Conservation (phyloP, 371 early-diverging fungal genomes). For the Rhizopus arrhizus region DNA sequence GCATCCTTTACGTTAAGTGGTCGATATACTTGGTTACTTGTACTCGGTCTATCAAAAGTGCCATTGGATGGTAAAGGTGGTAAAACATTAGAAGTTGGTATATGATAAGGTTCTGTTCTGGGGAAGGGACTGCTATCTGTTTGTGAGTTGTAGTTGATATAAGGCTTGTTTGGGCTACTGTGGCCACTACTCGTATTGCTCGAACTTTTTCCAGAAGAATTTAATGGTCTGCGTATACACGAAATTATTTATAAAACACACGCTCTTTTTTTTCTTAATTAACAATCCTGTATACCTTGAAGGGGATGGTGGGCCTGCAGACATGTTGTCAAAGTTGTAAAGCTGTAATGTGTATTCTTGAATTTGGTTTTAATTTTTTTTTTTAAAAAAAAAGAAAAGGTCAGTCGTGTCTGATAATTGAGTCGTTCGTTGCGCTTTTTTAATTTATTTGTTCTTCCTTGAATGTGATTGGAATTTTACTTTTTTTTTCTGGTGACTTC, state of each 20-base stretch:
- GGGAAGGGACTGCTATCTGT: conserved; percentile 18
- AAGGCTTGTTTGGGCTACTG: conserved; percentile 4
- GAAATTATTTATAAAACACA: background rate
- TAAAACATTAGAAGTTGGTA: background rate
- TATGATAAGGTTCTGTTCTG: conserved; percentile 8
- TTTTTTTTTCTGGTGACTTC: too few species aligned
- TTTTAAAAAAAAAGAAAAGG: too few species aligned
- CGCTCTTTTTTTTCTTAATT: background rate
- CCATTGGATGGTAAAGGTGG: background rate
- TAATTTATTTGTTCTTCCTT: too few species aligned
- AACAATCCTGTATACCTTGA: background rate
- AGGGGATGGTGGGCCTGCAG: conserved; percentile 3
- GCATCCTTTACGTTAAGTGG: conserved; percentile 84
- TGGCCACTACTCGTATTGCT: background rate
- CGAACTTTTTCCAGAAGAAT: background rate
- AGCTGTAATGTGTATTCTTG: too few species aligned
- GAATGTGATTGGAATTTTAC: too few species aligned
- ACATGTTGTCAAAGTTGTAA: background rate
- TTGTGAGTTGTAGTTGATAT: conserved; percentile 4
- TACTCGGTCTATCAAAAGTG: background rate
- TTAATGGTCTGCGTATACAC: background rate
- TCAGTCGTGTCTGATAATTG: too few species aligned
- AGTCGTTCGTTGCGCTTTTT: too few species aligned
- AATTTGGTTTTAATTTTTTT: too few species aligned
- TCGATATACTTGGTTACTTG: conserved; percentile 25